phyloP scores from a whole-genome alignment of 768 basidiomycete species.

The Cystobasidium ongulense region DNA sequence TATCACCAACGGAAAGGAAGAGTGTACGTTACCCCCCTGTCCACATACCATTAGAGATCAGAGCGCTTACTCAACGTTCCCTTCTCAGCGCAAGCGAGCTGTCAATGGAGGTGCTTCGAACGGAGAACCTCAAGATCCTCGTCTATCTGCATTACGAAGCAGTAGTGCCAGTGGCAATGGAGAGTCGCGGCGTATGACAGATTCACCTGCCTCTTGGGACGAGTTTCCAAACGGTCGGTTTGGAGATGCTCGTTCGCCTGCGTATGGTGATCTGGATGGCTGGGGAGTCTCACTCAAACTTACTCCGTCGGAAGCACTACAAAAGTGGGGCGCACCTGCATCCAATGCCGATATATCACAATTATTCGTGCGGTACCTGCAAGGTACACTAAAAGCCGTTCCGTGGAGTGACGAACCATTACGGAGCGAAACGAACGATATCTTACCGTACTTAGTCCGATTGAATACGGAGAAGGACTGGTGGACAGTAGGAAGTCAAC shows the following conservation, averaged over 20 bases:
- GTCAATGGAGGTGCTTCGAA: neutral
- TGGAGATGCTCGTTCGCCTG: conserved; percentile 92
- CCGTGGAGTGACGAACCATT: conserved; percentile 82
- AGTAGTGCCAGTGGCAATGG: neutral
- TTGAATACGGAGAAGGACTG: conserved; percentile 65
- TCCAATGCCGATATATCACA: conserved; percentile 61
- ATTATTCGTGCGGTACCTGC: conserved; percentile 72
- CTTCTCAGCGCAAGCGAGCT: neutral
- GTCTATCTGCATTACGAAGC: conserved; percentile 3
- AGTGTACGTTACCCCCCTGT: neutral
- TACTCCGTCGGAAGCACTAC: conserved; percentile 57
- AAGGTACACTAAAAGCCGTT: conserved; percentile 60
- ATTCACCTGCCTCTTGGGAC: conserved; percentile 37
- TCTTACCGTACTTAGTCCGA: conserved; percentile 65
- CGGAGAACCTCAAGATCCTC: conserved; percentile 21
- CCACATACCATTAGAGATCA: neutral
- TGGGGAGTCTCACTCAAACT: conserved; percentile 90
- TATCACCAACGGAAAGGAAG: neutral
- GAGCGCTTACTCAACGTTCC: neutral
- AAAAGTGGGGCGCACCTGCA: conserved; percentile 69
- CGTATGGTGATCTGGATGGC: conserved; percentile 95
- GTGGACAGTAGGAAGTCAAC: conserved; percentile 98
- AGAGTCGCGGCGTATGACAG: neutral
- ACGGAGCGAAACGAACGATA: conserved; percentile 69
- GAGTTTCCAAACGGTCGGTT: conserved; percentile 99